Percentiles rank a stretch among this genome's conserved stretches.
Evolutionary conservation across 2,329 filamentous ascomycete species (phyloP).

Genomic region (Clonostachys rosea): DNA sequence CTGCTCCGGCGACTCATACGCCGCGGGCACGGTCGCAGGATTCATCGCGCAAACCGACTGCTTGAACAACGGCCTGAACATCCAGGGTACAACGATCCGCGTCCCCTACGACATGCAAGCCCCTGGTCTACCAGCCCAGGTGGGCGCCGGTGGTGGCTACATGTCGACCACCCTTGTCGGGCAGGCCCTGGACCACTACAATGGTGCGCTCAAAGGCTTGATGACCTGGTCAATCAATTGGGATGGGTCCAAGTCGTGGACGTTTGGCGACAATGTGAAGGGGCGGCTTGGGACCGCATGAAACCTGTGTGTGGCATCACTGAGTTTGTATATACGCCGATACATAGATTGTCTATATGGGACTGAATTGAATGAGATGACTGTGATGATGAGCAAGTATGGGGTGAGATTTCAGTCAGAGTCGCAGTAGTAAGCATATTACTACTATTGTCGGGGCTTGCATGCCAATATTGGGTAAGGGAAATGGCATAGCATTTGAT

Average conservation of each 20-base stretch:
- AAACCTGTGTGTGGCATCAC: too few relatives aligned
- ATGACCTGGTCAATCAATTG: conserved; percentile 32
- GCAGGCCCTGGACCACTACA: conserved; percentile 21
- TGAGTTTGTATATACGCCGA: too few relatives aligned
- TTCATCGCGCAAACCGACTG: conserved; percentile 28
- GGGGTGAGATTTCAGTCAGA: too few relatives aligned
- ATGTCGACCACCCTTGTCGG: conserved; percentile 19
- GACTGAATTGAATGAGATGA: too few relatives aligned
- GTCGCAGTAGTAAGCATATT: too few relatives aligned
- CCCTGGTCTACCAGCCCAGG: conserved; percentile 26
- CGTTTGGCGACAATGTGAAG: conserved; percentile 23
- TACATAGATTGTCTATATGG: too few relatives aligned
- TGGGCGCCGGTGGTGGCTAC: conserved; percentile 22
- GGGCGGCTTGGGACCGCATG: background rate
- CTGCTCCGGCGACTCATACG: conserved; percentile 22
- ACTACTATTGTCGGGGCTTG: too few relatives aligned
- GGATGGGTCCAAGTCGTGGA: conserved; percentile 25
- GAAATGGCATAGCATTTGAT: too few relatives aligned
- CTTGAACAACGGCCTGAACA: conserved; percentile 19
- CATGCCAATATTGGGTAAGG: too few relatives aligned
- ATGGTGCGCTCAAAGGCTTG: conserved; percentile 21
- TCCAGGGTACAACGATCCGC: conserved; percentile 22
- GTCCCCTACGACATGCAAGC: conserved; percentile 25
- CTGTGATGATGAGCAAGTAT: too few relatives aligned
- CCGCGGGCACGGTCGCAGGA: conserved; percentile 20